phyloP scores from a whole-genome alignment of 306 rosid species.

The Medicago arabica region DNA sequence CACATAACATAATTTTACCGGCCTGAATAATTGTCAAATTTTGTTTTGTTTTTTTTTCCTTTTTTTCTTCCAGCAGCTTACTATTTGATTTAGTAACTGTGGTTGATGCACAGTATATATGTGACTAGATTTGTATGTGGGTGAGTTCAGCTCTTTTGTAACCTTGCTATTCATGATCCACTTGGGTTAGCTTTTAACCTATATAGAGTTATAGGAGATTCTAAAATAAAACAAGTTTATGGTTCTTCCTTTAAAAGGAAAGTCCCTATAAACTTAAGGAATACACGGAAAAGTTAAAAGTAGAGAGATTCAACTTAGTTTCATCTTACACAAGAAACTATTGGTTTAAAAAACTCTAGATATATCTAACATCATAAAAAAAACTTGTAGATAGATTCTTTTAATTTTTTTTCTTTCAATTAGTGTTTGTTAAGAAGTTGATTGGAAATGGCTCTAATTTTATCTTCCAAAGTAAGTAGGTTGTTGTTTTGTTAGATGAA shows the following conservation, averaged over 20 bases:
- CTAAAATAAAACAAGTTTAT: neutral
- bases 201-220: neutral
- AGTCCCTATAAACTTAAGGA: neutral
- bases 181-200: neutral
- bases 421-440: neutral
- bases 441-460: neutral
- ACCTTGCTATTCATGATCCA: neutral
- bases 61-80: neutral
- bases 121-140: conserved; percentile 7
- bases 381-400: neutral
- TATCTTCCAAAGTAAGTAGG: neutral
- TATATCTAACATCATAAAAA: neutral
- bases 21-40: neutral
- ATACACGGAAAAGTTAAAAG: neutral
- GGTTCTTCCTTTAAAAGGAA: neutral
- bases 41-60: neutral
- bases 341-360: neutral
- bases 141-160: neutral
- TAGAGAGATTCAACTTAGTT: neutral
- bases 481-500: neutral
- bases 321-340: neutral
- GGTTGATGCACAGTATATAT: conserved; percentile 1
- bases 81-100: conserved; percentile 6
- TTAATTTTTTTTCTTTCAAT: neutral
- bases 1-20: neutral